phyloP scores from a whole-genome alignment of 1,139 yeast genomes.

The Candida gigantensis region DNA sequence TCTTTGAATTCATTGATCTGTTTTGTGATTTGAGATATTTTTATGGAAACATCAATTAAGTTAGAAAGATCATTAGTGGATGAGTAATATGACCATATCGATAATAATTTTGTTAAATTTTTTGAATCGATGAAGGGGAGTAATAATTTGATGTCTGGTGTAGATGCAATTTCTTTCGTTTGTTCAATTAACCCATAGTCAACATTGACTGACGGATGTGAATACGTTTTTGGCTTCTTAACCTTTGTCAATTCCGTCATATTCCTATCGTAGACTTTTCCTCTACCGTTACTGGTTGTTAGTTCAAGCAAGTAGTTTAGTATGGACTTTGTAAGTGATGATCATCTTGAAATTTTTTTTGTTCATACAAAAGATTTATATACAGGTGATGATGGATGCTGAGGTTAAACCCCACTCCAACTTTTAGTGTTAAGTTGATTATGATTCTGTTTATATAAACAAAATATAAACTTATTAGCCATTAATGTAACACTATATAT shows the following conservation, averaged over 20 bases:
- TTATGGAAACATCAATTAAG: conserved; percentile 43
- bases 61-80: conserved; percentile 61
- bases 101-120: conserved; percentile 22
- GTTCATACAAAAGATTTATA: too few relatives aligned
- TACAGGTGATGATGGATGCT: too few relatives aligned
- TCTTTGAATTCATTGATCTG: conserved; percentile 17
- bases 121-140: conserved; percentile 17
- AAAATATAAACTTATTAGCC: too few relatives aligned
- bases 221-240: conserved; percentile 7
- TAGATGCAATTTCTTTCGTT: conserved; percentile 13
- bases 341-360: background rate
- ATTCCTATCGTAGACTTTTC: too few relatives aligned
- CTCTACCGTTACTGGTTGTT: too few relatives aligned
- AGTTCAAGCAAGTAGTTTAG: too few relatives aligned
- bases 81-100: conserved; percentile 61
- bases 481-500: too few relatives aligned
- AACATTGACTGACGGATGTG: conserved; percentile 16
- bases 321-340: too few relatives aligned
- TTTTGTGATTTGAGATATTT: conserved; percentile 28
- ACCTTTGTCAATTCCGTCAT: conserved; percentile 12
- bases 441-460: too few relatives aligned
- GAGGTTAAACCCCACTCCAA: too few relatives aligned
- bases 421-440: too few relatives aligned
- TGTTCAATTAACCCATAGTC: conserved; percentile 16
- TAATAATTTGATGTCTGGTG: conserved; percentile 13